Evolutionary conservation across 2,329 filamentous ascomycete genomes (phyloP), one percentile per base, ranked within the genome.

Genomic region (Allantophomopsis cytisporea): DNA sequence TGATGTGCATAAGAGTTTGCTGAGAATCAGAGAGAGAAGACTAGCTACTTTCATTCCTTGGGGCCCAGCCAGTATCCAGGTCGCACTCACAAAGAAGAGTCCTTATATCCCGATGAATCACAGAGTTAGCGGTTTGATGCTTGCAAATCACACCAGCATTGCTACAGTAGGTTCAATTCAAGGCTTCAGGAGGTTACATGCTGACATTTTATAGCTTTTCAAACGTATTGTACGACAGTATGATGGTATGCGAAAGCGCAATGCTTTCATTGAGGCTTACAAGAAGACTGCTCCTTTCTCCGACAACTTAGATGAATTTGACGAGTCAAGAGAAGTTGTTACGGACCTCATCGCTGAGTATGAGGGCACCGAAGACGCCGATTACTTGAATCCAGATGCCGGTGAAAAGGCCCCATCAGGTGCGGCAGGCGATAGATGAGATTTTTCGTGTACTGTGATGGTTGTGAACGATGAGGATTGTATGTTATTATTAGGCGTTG

Each of bases 21-120:
- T 98, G 42, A 84, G 91, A 47, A 98, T 98, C 55, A 81, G 91
- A 37, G 91, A 98, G 66, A 81, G 91, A 37, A 79, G 86, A 43
- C 72, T 98, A 39, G 93, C 91, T 8, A 93, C 86, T 0, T 98
- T 98, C 56, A 98, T 98, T 46, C 91, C 93, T 8, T 98, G 91
- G 91, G 91, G 91, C 0, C 91, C 91, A 1, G 91, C 91, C 20
- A 94, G 86, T 55, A 98, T 98, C 47, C 91, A 98, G 61, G 91
- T 98, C 11, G 93, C 91, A 3, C 64, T 98, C 45, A 95, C 91
- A 2, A 94, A 94, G 66, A 86, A 93, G 55, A 95, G 88, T 33
- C 93, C 93, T 1, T 96, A 98, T 56, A 82, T 95, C 33, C 83
- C 86, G 40, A 93, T 93, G 66, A 86, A 84, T 49, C 87, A 95